Conservation (phyloP, 371 early-diverging fungal genomes). For the Zychaea mexicana region DNA sequence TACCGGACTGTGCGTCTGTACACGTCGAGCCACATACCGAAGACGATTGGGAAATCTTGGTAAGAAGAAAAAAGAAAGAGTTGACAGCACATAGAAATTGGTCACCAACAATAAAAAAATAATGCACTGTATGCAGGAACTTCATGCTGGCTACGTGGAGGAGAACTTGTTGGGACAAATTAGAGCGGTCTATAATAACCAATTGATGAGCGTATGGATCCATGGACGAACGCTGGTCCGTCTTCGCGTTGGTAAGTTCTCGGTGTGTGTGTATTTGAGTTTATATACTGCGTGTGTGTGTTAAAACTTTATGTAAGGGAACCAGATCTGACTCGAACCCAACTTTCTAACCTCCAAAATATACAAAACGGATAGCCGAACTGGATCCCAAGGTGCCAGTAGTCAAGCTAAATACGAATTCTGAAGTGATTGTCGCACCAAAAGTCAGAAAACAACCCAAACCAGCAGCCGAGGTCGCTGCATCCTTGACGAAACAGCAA, state of each 20-base stretch:
- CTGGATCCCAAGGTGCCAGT: slow-evolving; percentile 58
- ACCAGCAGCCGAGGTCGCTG: slow-evolving; percentile 17
- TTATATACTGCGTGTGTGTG: too few relatives aligned
- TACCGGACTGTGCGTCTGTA: slow-evolving; percentile 64
- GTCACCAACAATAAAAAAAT: neutral
- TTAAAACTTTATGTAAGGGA: too few relatives aligned
- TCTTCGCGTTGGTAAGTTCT: slow-evolving; percentile 53
- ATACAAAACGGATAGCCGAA: slow-evolving; percentile 44
- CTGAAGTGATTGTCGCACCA: slow-evolving; percentile 85
- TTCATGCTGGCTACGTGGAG: slow-evolving; percentile 82
- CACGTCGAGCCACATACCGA: slow-evolving; percentile 77
- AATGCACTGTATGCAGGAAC: slow-evolving; percentile 50
- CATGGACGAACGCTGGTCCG: slow-evolving; percentile 64
- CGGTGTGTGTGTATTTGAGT: neutral
- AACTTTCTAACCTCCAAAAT: too few relatives aligned
- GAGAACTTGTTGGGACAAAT: slow-evolving; percentile 78
- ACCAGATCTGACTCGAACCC: neutral
- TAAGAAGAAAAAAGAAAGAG: slow-evolving; percentile 22
- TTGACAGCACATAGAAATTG: neutral
- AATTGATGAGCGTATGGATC: slow-evolving; percentile 77
- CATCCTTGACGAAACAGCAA: slow-evolving; percentile 16
- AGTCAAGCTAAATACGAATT: slow-evolving; percentile 64
- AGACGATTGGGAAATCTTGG: slow-evolving; percentile 91
- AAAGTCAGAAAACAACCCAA: slow-evolving; percentile 49
- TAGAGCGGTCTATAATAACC: slow-evolving; percentile 67